Base-by-base conservation (phyloP, 345 rosid species). In the Erucastrum elatum region DNA sequence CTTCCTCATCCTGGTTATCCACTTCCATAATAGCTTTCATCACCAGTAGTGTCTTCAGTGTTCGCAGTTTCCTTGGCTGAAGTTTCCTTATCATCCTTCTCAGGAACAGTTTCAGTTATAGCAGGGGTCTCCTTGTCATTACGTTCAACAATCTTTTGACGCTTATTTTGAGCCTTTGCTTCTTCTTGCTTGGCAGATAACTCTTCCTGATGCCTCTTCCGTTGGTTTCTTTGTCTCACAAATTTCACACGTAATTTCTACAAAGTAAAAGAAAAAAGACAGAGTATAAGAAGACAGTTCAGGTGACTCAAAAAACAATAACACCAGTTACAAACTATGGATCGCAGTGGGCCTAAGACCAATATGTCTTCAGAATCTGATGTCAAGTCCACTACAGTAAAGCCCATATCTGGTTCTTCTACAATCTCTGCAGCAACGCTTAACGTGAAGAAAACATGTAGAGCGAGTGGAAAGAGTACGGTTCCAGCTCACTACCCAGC, bases 171-270 rank as follows among this genome's bases (percentile, higher is more conserved):
- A 13, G 75, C 70, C 21, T 81, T 86, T 66, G 79, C 84, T 55
- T 81, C 87, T 35, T 78, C 82, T 65, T 75, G 90, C 77, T 86
- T 90, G 70, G 64, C 82, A 44, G 64, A 75, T 46, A 55, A 75
- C 84, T 89, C 97, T 75, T 83, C 92, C 75, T 84, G 83, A 71
- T 79, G 89, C 86, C 98, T 87, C 85, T 93, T 95, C 11, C 85
- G 80, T 84, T 87, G 86, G 80, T 91, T 95, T 88, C 96, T 87
- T 82, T 87, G 87, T 21, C 70, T 76, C 79, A 89, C 76, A 83
- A 93, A 90, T 72, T 84, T 87, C 15, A 85, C 58, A 7, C 88
- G 94, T 51, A 91, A 80, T 85, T 85, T 95, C 98, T 95, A 41
- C 8, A 70, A 79, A 73, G 61, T 2, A 29, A 29, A 3, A 64